Conservation (phyloP, 768 basidiomycete genomes). For the Obba rivulosa region DNA sequence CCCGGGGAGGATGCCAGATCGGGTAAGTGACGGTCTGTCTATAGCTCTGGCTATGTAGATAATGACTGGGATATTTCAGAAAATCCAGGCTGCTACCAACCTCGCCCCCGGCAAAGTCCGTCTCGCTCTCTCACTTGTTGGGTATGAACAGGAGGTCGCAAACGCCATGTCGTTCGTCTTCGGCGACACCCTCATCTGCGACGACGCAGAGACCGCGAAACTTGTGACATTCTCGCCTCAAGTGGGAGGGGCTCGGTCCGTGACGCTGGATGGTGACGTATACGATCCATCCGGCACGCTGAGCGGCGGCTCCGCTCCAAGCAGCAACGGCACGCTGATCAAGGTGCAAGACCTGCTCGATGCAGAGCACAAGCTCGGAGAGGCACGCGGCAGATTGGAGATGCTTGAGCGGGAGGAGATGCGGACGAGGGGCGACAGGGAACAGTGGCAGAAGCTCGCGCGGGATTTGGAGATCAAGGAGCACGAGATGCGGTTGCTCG, state of each 20-base stretch:
- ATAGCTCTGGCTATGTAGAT: neutral
- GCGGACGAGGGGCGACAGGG: constrained; percentile 44
- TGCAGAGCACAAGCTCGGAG: constrained; percentile 53
- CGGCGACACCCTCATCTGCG: constrained; percentile 87
- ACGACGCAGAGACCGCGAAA: constrained; percentile 83
- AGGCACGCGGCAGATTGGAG: constrained; percentile 42
- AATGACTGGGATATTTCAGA: constrained; percentile 38
- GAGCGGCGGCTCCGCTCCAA: constrained; percentile 85
- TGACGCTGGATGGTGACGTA: constrained; percentile 91
- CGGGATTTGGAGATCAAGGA: constrained; percentile 83
- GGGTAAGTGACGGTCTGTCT: constrained; percentile 30
- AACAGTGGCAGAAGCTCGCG: constrained; percentile 53
- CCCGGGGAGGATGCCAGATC: constrained; percentile 44
- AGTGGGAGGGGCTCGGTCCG: constrained; percentile 68
- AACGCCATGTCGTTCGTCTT: constrained; percentile 94
- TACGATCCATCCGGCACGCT: constrained; percentile 96
- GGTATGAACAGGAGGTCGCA: constrained; percentile 73
- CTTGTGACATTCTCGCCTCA: constrained; percentile 74
- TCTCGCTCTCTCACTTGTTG: constrained; percentile 84
- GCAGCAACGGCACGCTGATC: constrained; percentile 64
- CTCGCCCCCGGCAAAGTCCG: constrained; percentile 78
- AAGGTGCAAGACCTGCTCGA: constrained; percentile 79
- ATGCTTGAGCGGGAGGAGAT: constrained; percentile 53
- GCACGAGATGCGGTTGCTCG: constrained; percentile 77
- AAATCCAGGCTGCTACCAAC: constrained; percentile 65